Conservation (phyloP, 352 stramenopile species). For the Peronospora belbahrii region DNA sequence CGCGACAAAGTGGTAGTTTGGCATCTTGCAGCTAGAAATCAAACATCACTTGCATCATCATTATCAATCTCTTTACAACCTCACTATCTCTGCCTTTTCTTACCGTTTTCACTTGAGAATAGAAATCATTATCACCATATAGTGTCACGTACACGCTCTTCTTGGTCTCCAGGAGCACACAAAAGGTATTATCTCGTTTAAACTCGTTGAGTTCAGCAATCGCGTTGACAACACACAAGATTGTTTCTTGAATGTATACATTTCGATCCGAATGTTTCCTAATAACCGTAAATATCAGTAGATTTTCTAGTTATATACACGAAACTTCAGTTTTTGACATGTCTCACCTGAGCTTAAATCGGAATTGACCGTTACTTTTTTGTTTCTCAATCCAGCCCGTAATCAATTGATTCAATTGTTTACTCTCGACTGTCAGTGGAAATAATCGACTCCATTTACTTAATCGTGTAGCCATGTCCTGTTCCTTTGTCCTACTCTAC, state of each 20-base stretch:
- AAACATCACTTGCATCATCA: background rate
- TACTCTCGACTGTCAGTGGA: constrained; percentile 68
- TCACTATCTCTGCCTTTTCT: background rate
- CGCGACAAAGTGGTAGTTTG: constrained; percentile 44
- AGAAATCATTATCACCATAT: constrained; percentile 96
- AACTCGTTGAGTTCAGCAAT: constrained; percentile 32
- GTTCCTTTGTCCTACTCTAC: background rate
- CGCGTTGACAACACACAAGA: constrained; percentile 66
- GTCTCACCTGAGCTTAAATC: constrained; percentile 29
- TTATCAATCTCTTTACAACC: constrained; percentile 9
- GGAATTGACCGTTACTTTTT: constrained; percentile 11
- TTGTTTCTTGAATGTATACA: constrained; percentile 87
- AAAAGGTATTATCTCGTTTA: constrained; percentile 20
- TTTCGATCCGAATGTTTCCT: constrained; percentile 59
- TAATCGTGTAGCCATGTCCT: background rate
- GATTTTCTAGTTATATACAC: background rate
- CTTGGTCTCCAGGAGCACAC: constrained; percentile 11
- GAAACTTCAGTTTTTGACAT: background rate
- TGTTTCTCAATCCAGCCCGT: constrained; percentile 27
- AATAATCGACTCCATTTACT: constrained; percentile 19
- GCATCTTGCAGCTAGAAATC: constrained; percentile 60
- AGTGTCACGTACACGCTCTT: constrained; percentile 70
- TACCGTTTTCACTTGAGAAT: constrained; percentile 84
- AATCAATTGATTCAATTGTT: constrained; percentile 83
- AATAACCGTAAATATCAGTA: background rate